Base-by-base conservation (phyloP, 371 early-diverging fungal species). In the Mucor sp. region DNA sequence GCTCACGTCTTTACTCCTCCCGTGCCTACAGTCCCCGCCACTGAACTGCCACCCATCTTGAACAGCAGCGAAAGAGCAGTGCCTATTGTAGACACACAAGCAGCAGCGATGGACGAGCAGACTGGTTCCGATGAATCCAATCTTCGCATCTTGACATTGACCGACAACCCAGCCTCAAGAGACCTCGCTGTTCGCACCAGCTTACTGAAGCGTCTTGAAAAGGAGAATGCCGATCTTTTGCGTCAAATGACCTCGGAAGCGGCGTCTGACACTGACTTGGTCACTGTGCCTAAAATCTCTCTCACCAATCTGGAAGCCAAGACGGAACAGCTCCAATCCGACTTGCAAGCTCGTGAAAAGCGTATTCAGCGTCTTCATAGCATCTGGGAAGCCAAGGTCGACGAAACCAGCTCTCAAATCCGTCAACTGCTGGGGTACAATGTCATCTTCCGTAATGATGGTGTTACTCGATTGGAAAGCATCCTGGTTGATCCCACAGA, bases 391-490 rank as follows among this genome's bases (percentile, higher is more conserved):
- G 70, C 69, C 7, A 92, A 93, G 67, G 87, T 87, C 60, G 75
- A 85, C 44, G 90, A 93, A 55, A 89, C 86, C 1, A 87, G 93
- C 0, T 83, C 86, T 25, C 76, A 78, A 3, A 39, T 66, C 17
- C 53, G 41, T 2, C 28, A 41, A 14, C 66, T 94, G 1, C 80
- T 94, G 32, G 94, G 96, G 0, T 95, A 93, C 74, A 87, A 88
- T 30, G 68, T 94, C 14, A 89, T 87, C 33, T 88, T 93, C 68
- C 75, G 89, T 65, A 70, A 76, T 27, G 91, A 88, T 71, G 90
- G 90, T 17, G 76, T 88, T 12, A 91, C 94, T 30, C 88, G 91
- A 21, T 72, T 94, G 21, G 87, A 85, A 1, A 92, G 93, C 0
- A 82, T 77, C 37, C 91, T 87, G 63, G 83, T 86, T 1, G 72